Percentiles rank a stretch among this genome's conserved stretches.
These are phyloP conservation scores for Macroventuria anomochaeta DNA, from an alignment of 2,329 filamentous ascomycete genomes.

Conservation along the genomic window DNA sequence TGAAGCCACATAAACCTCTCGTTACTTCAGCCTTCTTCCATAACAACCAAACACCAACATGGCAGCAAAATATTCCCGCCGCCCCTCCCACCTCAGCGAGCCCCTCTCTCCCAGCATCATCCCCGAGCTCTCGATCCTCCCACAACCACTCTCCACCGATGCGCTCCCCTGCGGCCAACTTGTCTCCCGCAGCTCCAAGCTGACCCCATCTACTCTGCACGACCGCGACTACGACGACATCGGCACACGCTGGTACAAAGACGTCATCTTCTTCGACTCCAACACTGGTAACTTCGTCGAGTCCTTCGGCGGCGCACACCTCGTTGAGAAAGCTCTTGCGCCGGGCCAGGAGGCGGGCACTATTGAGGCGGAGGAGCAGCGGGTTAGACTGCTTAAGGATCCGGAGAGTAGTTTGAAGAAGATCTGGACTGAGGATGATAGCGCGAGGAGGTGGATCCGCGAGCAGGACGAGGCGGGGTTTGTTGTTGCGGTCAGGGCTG, in stretches of 20 bases:
- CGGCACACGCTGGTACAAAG: constrained; percentile 47
- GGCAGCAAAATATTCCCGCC: constrained; percentile 39
- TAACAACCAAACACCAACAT: constrained; percentile 20
- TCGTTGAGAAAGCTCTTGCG: constrained; percentile 38
- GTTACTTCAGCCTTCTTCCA: constrained; percentile 10
- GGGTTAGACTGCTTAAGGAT: constrained; percentile 43
- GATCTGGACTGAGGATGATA: constrained; percentile 30
- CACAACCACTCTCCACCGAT: constrained; percentile 35
- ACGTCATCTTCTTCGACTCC: constrained; percentile 41
- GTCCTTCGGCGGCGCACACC: constrained; percentile 40
- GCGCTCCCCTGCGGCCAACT: constrained; percentile 42
- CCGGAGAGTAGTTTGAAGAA: constrained; percentile 35
- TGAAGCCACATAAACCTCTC: constrained; percentile 1
- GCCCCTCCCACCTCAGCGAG: constrained; percentile 34
- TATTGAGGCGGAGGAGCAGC: constrained; percentile 44
- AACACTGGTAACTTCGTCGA: constrained; percentile 34
- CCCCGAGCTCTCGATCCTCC: constrained; percentile 43
- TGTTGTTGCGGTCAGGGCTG: constrained; percentile 38
- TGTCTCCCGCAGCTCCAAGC: constrained; percentile 39
- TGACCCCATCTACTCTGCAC: constrained; percentile 35
- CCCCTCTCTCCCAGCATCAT: constrained; percentile 41
- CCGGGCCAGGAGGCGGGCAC: constrained; percentile 40
- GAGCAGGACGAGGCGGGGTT: constrained; percentile 42
- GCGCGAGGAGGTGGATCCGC: constrained; percentile 36
- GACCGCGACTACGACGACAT: constrained; percentile 47